Evolutionary conservation across 2,329 filamentous ascomycete species (phyloP).

Genomic region (Hypomyces rosellus): DNA sequence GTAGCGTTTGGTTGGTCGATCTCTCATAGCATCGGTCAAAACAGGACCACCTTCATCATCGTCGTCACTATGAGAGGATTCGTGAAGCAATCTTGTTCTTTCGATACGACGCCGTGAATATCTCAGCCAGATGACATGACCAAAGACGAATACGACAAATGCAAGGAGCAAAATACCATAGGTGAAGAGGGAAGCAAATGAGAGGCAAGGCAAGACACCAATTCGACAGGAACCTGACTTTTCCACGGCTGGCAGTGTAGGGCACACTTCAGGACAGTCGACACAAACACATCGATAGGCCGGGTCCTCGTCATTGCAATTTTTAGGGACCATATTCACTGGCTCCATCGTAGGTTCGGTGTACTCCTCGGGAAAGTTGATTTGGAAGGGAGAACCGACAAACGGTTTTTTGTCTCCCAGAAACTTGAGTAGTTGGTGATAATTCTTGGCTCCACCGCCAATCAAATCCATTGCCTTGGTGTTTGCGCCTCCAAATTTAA

Average conservation of each 20-base stretch:
- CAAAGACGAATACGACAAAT: constrained; percentile 59
- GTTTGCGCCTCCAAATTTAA: constrained; percentile 94
- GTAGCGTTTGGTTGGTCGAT: constrained; percentile 74
- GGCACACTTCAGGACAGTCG: constrained; percentile 83
- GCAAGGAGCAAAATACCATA: constrained; percentile 71
- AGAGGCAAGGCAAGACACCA: constrained; percentile 83
- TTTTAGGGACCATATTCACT: constrained; percentile 66
- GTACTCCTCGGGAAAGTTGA: constrained; percentile 73
- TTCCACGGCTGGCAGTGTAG: constrained; percentile 70
- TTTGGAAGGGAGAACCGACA: constrained; percentile 93
- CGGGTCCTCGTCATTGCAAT: constrained; percentile 84
- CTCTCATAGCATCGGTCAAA: constrained; percentile 67
- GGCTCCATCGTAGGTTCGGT: constrained; percentile 64
- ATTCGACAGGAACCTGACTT: constrained; percentile 69
- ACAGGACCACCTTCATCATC: constrained; percentile 84
- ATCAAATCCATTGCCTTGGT: constrained; percentile 93
- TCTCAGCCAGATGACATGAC: constrained; percentile 68
- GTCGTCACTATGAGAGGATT: constrained; percentile 77
- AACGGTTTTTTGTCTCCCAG: constrained; percentile 79
- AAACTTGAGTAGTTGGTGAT: constrained; percentile 80
- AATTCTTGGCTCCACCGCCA: constrained; percentile 89
- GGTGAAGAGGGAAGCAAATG: constrained; percentile 82
- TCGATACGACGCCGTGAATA: constrained; percentile 72
- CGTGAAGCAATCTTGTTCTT: constrained; percentile 78
- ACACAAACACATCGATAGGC: constrained; percentile 87